Evolutionary conservation across 1,284 basidiomycete genomes (phyloP).

Genomic region (Rhizoctonia solani): DNA sequence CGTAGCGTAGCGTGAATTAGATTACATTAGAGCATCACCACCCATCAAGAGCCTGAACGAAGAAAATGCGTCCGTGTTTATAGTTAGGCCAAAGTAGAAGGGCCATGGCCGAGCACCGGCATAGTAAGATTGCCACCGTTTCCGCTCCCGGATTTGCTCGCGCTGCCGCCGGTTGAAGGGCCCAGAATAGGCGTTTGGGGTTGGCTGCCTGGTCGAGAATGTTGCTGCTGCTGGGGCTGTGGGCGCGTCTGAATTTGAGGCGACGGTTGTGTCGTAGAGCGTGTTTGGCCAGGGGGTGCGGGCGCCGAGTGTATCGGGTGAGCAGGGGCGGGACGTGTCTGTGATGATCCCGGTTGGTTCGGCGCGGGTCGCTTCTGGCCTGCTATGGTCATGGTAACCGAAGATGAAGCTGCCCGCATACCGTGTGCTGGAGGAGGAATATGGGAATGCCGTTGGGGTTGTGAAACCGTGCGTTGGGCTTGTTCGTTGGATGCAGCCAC

Average conservation of each 20-base stretch:
- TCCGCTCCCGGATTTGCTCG: neutral
- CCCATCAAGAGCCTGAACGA: neutral
- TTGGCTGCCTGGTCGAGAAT: conserved; percentile 11
- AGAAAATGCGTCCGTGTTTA: neutral
- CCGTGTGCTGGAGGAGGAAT: neutral
- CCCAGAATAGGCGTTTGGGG: conserved; percentile 14
- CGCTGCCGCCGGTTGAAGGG: neutral
- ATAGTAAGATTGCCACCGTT: neutral
- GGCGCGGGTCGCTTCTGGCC: conserved; percentile 27
- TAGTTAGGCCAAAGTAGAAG: neutral
- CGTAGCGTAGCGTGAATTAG: too few relatives aligned
- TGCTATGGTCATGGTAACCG: neutral
- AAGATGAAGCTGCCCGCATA: too few relatives aligned
- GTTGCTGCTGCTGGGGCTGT: neutral
- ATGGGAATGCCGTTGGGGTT: conserved; percentile 6
- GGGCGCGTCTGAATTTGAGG: neutral
- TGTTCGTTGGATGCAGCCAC: neutral
- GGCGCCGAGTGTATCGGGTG: neutral
- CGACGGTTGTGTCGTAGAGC: neutral
- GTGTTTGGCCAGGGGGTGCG: neutral
- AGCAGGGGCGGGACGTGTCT: neutral
- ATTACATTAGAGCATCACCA: neutral
- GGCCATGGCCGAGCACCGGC: neutral
- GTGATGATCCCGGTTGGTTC: neutral
- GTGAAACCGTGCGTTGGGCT: conserved; percentile 5